phyloP scores from a whole-genome alignment of 805 yeast species.

The Saturnispora silvae region DNA sequence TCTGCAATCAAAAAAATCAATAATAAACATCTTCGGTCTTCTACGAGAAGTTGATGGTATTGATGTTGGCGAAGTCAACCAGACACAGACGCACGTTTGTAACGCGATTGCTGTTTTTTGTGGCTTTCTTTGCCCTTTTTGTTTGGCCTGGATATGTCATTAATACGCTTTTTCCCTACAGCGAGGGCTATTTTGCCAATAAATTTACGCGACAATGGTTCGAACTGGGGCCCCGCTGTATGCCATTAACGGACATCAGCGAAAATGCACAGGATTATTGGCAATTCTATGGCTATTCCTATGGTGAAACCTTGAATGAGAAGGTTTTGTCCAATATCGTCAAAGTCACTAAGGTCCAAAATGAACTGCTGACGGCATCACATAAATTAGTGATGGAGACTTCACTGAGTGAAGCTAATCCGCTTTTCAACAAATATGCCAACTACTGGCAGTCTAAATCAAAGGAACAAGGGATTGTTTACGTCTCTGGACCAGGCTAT shows the following conservation, averaged over 20 bases:
- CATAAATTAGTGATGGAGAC: slow-evolving; percentile 12
- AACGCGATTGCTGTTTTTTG: background rate
- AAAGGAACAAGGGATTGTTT: slow-evolving; percentile 21
- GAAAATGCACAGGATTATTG: slow-evolving; percentile 17
- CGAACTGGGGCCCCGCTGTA: slow-evolving; percentile 17
- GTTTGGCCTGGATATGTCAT: slow-evolving; percentile 7
- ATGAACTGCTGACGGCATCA: slow-evolving; percentile 16
- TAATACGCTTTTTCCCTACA: slow-evolving; percentile 3
- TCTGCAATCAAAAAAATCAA: too few relatives aligned
- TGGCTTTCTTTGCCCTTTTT: background rate
- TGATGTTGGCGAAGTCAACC: background rate
- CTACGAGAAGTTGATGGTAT: too few relatives aligned
- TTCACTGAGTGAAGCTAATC: slow-evolving; percentile 12
- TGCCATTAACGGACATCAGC: slow-evolving; percentile 19
- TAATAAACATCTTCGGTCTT: too few relatives aligned
- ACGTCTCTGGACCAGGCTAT: slow-evolving; percentile 22
- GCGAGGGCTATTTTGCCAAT: slow-evolving; percentile 2
- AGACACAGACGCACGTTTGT: background rate
- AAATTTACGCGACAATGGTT: slow-evolving; percentile 4
- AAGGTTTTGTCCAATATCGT: slow-evolving; percentile 16
- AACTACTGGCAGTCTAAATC: slow-evolving; percentile 9
- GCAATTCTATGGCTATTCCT: slow-evolving; percentile 25
- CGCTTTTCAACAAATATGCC: slow-evolving; percentile 11
- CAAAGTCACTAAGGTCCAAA: slow-evolving; percentile 17
- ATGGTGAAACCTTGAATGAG: slow-evolving; percentile 15